Evolutionary conservation across 2,329 filamentous ascomycete genomes (phyloP).

Genomic region (Cladophialophora exuberans): DNA sequence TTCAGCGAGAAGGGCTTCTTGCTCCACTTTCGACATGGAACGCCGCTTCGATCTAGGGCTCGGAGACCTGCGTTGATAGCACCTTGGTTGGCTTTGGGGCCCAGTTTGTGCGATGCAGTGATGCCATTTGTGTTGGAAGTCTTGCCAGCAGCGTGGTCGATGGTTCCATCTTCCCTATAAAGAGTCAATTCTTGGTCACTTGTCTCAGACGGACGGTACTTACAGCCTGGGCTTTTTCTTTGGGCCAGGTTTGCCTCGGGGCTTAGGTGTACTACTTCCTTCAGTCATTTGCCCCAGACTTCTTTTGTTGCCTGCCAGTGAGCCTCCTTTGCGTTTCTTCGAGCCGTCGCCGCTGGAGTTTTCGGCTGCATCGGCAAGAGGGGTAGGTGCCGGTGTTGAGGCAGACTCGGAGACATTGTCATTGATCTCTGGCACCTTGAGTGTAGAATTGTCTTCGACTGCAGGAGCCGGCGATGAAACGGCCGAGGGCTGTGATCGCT

Average conservation of each 20-base stretch:
- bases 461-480: slow-evolving; percentile 38
- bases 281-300: slow-evolving; percentile 57
- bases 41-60: slow-evolving; percentile 87
- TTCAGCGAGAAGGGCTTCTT: slow-evolving; percentile 82
- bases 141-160: slow-evolving; percentile 44
- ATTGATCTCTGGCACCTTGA: slow-evolving; percentile 46
- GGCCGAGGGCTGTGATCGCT: slow-evolving; percentile 41
- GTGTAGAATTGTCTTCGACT: slow-evolving; percentile 40
- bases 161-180: slow-evolving; percentile 54
- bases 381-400: slow-evolving; percentile 43
- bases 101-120: slow-evolving; percentile 71
- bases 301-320: slow-evolving; percentile 68
- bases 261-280: slow-evolving; percentile 59
- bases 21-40: slow-evolving; percentile 90
- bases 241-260: slow-evolving; percentile 84
- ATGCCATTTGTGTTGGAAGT: slow-evolving; percentile 57
- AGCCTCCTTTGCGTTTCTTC: slow-evolving; percentile 75
- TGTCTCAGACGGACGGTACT: slow-evolving; percentile 47
- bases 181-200: slow-evolving; percentile 15
- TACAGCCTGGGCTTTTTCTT: slow-evolving; percentile 97
- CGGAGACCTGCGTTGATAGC: slow-evolving; percentile 96
- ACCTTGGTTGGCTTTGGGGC: slow-evolving; percentile 93
- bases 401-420: slow-evolving; percentile 38
- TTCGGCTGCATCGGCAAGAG: slow-evolving; percentile 50
- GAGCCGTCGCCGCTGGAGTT: slow-evolving; percentile 54